Base-by-base conservation (phyloP, 176 grass and related monocot genomes). In the Oryza australiensis region DNA sequence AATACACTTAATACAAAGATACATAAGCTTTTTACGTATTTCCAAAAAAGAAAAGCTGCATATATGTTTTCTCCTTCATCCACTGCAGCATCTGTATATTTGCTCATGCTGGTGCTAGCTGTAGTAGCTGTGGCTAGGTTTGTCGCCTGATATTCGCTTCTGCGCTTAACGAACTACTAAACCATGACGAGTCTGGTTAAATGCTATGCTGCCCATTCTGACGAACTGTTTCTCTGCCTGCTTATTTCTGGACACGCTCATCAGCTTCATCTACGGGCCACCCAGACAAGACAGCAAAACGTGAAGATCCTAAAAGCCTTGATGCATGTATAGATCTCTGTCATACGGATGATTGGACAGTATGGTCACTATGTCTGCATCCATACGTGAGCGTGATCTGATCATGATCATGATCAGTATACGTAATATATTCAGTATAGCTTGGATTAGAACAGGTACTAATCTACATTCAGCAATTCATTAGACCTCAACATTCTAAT, bases 201-300 rank as follows among this genome's bases (percentile, higher is more conserved):
- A 46, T 46, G 43, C 14, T 49, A 49, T 57, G 65, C 46, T 24
- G 26, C 15, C 80, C 78, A 73, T 34, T 79, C 69, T 29, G 48
- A 57, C 53, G 53, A 66, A 62, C 23, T 62, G 48, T 33, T 68
- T n/a, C 10, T 46, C 15, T 80, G 70, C 48, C 76, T 26, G 75
- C 70, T 68, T 49, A 13, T 74, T 68, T 16, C 86, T 35, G 62
- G 15, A 30, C 35, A 82, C 42, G 27, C 23, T 22, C 41, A 22
- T 57, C 68, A 70, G 40, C 30, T 40, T 57, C 68, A 70, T 29
- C 30, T 40, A 45, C 83, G 53, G 24, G 38, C 48, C 62, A 64
- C 16, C 12, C 68, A 40, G 37, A 9, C 37, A 75, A 27, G 76
- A 89, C 81, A 89, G 40, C 70, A 70, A 88, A 64, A 88, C 81